A percentile compares a stretch with the other conserved stretches of the same genome.
These are phyloP conservation scores for Elaeis guineensis DNA, from an alignment of 176 grass and related monocot genomes.

Conservation along the genomic window DNA sequence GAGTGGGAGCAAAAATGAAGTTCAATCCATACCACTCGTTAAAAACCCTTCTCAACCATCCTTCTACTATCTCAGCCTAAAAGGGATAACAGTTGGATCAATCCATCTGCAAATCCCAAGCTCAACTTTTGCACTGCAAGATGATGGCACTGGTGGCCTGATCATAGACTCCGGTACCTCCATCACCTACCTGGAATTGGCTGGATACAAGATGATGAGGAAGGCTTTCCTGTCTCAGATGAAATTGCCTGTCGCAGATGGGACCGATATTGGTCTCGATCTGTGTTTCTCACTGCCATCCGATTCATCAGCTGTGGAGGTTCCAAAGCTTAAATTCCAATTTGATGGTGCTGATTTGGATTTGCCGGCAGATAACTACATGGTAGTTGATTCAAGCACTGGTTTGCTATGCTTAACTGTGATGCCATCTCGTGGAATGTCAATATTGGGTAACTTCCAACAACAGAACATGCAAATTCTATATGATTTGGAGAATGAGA, in stretches of 20 bases:
- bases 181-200: constrained; percentile 26
- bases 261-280: constrained; percentile 30
- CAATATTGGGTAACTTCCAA: constrained; percentile 82
- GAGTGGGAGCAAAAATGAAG: not conserved
- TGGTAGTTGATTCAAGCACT: constrained; percentile 29
- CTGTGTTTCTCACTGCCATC: constrained; percentile 52
- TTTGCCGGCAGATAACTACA: constrained; percentile 52
- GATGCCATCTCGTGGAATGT: constrained; percentile 34
- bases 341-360: constrained; percentile 79
- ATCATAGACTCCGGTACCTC: constrained; percentile 57
- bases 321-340: constrained; percentile 68
- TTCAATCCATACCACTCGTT: constrained; percentile 33
- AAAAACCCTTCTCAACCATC: not conserved
- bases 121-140: constrained; percentile 25
- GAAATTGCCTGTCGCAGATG: constrained; percentile 21
- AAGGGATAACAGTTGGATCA: constrained; percentile 39
- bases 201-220: constrained; percentile 18
- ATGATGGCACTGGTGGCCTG: constrained; percentile 30
- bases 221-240: constrained; percentile 36
- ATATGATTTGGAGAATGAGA: constrained; percentile 53
- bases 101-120: constrained; percentile 25
- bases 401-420: constrained; percentile 66
- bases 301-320: constrained; percentile 19
- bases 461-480: constrained; percentile 89
- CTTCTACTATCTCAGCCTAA: constrained; percentile 32